These are phyloP conservation scores for Pyrrhoderma noxium DNA, from an alignment of 1,284 basidiomycete genomes.

Conservation along the genomic window DNA sequence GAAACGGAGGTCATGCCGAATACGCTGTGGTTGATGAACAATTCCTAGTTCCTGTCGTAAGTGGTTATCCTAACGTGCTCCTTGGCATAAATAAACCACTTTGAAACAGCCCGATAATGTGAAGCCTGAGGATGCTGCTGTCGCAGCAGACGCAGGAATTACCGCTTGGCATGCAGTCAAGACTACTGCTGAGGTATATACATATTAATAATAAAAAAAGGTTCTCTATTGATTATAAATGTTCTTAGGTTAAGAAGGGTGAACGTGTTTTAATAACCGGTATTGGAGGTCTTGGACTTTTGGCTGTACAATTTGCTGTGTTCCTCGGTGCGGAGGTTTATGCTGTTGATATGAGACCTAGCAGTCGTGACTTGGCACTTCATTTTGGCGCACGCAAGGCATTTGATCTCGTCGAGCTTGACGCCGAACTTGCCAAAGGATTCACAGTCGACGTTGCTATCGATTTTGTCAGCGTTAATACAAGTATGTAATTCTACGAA, in stretches of 20 bases:
- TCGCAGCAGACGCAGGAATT: slow-evolving; percentile 24
- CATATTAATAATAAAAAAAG: not conserved
- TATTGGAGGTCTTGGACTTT: slow-evolving; percentile 27
- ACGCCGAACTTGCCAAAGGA: slow-evolving; percentile 18
- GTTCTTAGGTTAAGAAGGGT: slow-evolving; percentile 8
- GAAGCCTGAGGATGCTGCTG: slow-evolving; percentile 22
- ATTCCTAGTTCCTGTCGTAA: slow-evolving; percentile 5
- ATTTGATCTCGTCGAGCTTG: slow-evolving; percentile 22
- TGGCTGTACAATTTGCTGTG: slow-evolving; percentile 26
- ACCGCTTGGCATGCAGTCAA: slow-evolving; percentile 25
- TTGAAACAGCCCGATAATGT: slow-evolving; percentile 21
- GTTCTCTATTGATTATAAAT: no score
- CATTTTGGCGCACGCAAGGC: slow-evolving; percentile 24
- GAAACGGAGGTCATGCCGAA: slow-evolving; percentile 7
- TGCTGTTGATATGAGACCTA: slow-evolving; percentile 24
- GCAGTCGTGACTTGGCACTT: slow-evolving; percentile 22
- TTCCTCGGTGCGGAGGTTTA: slow-evolving; percentile 25
- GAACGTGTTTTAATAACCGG: slow-evolving; percentile 25
- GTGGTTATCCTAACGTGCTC: not conserved
- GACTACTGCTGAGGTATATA: slow-evolving; percentile 20
- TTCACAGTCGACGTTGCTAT: slow-evolving; percentile 25
- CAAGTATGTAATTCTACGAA: slow-evolving; percentile 20
- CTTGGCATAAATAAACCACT: not conserved
- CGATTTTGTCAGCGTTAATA: slow-evolving; percentile 23
- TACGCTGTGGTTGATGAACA: slow-evolving; percentile 1